Evolutionary conservation across 805 yeast species (phyloP).

Genomic region (Blastobotrys attinorum): DNA sequence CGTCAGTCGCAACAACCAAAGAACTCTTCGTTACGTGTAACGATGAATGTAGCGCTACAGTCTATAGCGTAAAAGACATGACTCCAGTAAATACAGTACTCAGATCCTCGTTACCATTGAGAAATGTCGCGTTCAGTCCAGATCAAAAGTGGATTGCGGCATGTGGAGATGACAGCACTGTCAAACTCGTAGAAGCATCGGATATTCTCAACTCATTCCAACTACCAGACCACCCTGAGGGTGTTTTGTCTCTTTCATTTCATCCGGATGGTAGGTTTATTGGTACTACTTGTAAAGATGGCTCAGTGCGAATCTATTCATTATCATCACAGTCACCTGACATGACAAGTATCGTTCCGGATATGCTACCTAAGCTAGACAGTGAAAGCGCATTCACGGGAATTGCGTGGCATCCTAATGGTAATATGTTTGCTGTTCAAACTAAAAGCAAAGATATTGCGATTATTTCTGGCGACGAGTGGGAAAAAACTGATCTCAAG

Average conservation of each 20-base stretch:
- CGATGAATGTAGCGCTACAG: conserved; percentile 34
- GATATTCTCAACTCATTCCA: conserved; percentile 34
- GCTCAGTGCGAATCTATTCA: conserved; percentile 26
- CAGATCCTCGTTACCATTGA: conserved; percentile 28
- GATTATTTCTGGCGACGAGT: conserved; percentile 20
- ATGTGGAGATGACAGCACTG: conserved; percentile 29
- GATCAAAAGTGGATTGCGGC: conserved; percentile 31
- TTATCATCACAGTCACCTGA: conserved; percentile 20
- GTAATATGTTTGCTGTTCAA: conserved; percentile 63
- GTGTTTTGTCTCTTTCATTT: conserved; percentile 41
- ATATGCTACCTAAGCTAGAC: conserved; percentile 24
- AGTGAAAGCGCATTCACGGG: conserved; percentile 43
- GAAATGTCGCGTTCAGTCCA: conserved; percentile 26
- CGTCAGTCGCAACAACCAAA: conserved; percentile 21
- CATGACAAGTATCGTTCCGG: conserved; percentile 20
- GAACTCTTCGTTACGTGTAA: conserved; percentile 34
- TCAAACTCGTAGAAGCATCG: conserved; percentile 23
- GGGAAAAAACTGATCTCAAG: conserved; percentile 19
- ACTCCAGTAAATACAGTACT: conserved; percentile 18
- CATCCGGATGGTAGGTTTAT: conserved; percentile 26
- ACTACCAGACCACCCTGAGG: conserved; percentile 38
- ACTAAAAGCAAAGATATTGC: conserved; percentile 32
- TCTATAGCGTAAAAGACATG: conserved; percentile 25
- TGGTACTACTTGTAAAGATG: conserved; percentile 28
- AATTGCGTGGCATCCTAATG: conserved; percentile 64